Evolutionary conservation across 441 rosid genomes (phyloP), one percentile per base, ranked within the genome.

Genomic region (Bruguiera hainesii): DNA sequence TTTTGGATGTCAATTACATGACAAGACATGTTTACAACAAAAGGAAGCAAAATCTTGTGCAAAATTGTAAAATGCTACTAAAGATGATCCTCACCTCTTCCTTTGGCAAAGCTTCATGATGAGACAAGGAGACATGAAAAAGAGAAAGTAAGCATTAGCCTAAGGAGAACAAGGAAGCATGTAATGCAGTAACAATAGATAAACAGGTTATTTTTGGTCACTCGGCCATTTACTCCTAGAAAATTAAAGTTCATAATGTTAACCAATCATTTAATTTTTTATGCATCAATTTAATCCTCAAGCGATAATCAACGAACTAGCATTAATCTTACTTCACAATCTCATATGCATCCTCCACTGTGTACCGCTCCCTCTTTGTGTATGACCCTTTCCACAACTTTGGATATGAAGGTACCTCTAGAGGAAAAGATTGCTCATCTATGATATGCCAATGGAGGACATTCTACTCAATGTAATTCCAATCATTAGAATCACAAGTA

Each of bases 381-480:
- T 95, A 95, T 37, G 99, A 83, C 75, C 97, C 97, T 76, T 86
- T 82, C 97, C 99, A 95, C 78, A 95, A 66, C 63, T 87, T 86
- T 74, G 96, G 94, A 82, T 83, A 87, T 61, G 95, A 63, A 42
- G 99, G 99, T 31, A 83, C 82, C 73, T 95, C 98, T 26, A 95
- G 66, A 72, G 99, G 97, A 85, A 95, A 95, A 64, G 99, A 84
- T 79, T 95, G 63, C 72, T 90, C 91, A 18, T 91, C 97, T 69
- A 91, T 87, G 66, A 95, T 90, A 84, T 95, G 99, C 99, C 99
- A 95, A 78, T 95, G 99, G 76, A 95, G 80, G 64, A 91, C 98
- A 76, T 95, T 95, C 99, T 95, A 88, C 81, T 66, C 72, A 79
- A 75, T 65, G 78, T 55, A 82, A 83, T 75, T 67, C 19, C 71